Percentiles rank a stretch among this genome's conserved stretches.
phyloP scores from a whole-genome alignment of 2,329 filamentous ascomycete genomes.

The Apiospora aurea region DNA sequence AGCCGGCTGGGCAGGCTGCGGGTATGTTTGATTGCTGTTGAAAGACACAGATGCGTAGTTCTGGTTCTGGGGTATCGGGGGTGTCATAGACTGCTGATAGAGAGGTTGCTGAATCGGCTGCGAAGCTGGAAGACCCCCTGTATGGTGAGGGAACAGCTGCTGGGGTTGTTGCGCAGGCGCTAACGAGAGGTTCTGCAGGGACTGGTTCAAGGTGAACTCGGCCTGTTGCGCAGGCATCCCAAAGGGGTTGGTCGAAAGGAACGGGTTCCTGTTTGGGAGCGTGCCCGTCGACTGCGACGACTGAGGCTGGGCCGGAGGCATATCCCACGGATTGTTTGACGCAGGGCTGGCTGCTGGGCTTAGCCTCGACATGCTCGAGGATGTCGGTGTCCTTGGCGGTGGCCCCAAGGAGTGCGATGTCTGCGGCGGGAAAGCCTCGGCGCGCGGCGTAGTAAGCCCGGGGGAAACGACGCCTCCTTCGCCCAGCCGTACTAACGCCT shows the following conservation, averaged over 20 bases:
- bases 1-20: slow-evolving; percentile 46
- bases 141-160: slow-evolving; percentile 77
- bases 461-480: slow-evolving; percentile 64
- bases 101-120: slow-evolving; percentile 50
- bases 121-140: slow-evolving; percentile 63
- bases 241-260: slow-evolving; percentile 75
- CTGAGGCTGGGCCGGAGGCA: slow-evolving; percentile 61
- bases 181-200: slow-evolving; percentile 79
- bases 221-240: slow-evolving; percentile 55
- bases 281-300: slow-evolving; percentile 71
- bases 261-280: slow-evolving; percentile 64
- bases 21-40: slow-evolving; percentile 53
- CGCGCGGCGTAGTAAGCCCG: slow-evolving; percentile 53
- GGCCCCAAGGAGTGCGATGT: slow-evolving; percentile 61
- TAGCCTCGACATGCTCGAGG: slow-evolving; percentile 40
- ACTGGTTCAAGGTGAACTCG: slow-evolving; percentile 63
- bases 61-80: slow-evolving; percentile 52
- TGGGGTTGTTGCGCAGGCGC: slow-evolving; percentile 54
- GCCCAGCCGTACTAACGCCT: slow-evolving; percentile 82
- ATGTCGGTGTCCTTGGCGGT: slow-evolving; percentile 45
- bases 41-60: slow-evolving; percentile 49
- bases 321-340: slow-evolving; percentile 73
- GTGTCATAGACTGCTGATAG: slow-evolving; percentile 53
- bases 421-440: slow-evolving; percentile 49
- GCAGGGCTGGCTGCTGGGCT: slow-evolving; percentile 41